Evolutionary conservation across 192 early-diverging fungal genomes (phyloP).

Genomic region (Coemansia sp.): DNA sequence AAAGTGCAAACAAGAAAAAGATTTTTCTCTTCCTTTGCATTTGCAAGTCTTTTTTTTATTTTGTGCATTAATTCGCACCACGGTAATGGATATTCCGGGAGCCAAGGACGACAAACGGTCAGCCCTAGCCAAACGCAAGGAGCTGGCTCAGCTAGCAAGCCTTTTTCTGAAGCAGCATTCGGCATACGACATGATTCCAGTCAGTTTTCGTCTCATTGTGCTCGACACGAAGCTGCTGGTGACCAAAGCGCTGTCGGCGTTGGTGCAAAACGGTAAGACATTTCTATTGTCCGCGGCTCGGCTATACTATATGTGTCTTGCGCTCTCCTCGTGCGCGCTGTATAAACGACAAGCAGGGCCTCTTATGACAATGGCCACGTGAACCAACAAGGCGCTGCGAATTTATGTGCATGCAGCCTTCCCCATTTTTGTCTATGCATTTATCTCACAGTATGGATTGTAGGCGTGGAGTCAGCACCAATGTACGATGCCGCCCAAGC

Average conservation of each 20-base stretch:
- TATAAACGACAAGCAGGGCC: too few relatives aligned
- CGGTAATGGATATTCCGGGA: conserved; percentile 35
- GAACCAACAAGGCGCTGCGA: background rate
- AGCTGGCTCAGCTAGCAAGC: conserved; percentile 52
- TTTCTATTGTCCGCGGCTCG: background rate
- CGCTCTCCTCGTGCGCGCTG: background rate
- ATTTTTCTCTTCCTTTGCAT: background rate
- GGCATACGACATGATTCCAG: conserved; percentile 88
- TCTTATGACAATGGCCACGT: too few relatives aligned
- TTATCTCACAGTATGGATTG: background rate
- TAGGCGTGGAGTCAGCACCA: conserved; percentile 90
- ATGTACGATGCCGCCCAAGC: conserved; percentile 80
- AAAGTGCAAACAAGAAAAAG: background rate
- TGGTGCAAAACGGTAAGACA: conserved; percentile 88
- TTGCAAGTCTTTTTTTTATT: conserved; percentile 1
- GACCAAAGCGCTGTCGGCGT: conserved; percentile 84
- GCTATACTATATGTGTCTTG: too few relatives aligned
- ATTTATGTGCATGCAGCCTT: background rate
- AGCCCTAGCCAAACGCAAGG: conserved; percentile 36
- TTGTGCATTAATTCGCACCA: background rate
- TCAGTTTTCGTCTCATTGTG: conserved; percentile 86
- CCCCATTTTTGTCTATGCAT: background rate
- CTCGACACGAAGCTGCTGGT: conserved; percentile 87
- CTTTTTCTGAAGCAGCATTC: conserved; percentile 78
- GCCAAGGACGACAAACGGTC: conserved; percentile 14